Evolutionary conservation across 2,329 filamentous ascomycete genomes (phyloP).

Genomic region (Diaporthe sp.): DNA sequence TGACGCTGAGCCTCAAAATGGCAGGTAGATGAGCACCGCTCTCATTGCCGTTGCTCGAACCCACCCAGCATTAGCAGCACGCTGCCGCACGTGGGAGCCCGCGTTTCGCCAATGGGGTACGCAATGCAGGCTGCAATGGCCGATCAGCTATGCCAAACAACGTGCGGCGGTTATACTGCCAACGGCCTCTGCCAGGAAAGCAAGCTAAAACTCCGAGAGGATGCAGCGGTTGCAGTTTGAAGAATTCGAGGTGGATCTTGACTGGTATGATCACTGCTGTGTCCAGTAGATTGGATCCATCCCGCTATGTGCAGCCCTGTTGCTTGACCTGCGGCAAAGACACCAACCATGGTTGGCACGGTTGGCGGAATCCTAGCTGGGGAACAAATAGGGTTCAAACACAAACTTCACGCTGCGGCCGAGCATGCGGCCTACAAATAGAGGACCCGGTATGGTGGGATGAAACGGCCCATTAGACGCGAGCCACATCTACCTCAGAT

Average conservation of each 20-base stretch:
- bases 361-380: conserved; percentile 18
- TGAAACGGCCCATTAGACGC: conserved; percentile 30
- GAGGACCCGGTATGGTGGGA: conserved; percentile 40
- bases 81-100: conserved; percentile 18
- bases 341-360: conserved; percentile 18
- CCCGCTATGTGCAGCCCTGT: background rate
- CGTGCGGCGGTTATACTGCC: conserved; percentile 6
- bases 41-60: background rate
- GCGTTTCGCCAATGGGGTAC: background rate
- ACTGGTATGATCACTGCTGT: background rate
- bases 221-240: background rate
- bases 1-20: conserved; percentile 4
- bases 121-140: background rate
- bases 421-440: conserved; percentile 39
- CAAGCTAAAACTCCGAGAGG: background rate
- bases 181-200: background rate
- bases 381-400: conserved; percentile 12
- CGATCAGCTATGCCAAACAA: background rate
- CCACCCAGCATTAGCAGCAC: conserved; percentile 1
- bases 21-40: conserved; percentile 4
- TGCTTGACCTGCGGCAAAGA: conserved; percentile 28
- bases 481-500: conserved; percentile 2
- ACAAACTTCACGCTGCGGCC: conserved; percentile 39
- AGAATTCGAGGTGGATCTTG: background rate
- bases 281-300: conserved; percentile 11